phyloP scores from a whole-genome alignment of 2,329 filamentous ascomycete genomes.

The Colletotrichum karsti region DNA sequence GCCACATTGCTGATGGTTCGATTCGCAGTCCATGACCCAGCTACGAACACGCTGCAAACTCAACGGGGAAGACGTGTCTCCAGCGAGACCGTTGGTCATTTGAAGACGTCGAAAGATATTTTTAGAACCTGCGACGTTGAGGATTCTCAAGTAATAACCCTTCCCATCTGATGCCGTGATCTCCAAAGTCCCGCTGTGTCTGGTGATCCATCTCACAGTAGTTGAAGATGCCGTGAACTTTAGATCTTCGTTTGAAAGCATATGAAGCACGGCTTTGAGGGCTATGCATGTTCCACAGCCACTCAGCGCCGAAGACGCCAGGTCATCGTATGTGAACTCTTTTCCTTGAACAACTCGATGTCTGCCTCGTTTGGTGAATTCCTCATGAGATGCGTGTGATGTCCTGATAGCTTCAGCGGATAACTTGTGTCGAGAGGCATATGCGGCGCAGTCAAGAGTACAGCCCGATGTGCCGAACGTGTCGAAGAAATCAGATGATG shows the following conservation, averaged over 20 bases:
- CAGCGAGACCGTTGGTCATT: neutral
- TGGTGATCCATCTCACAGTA: neutral
- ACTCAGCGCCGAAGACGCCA: neutral
- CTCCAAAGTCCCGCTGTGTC: neutral
- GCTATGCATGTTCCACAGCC: neutral
- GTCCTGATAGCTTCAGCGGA: neutral
- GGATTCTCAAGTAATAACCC: neutral
- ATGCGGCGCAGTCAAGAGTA: neutral
- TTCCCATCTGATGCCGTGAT: neutral
- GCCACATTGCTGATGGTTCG: neutral
- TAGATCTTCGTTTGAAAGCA: neutral
- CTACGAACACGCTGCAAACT: neutral
- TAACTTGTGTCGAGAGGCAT: neutral
- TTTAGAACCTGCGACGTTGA: neutral
- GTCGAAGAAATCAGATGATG: neutral
- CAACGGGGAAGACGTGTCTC: neutral
- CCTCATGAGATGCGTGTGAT: neutral
- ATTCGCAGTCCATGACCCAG: neutral
- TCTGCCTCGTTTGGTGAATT: neutral
- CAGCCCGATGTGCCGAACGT: neutral
- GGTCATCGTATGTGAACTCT: neutral
- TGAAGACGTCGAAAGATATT: neutral
- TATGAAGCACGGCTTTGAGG: neutral
- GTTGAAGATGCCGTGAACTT: rapidly evolving
- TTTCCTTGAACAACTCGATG: neutral